Conservation (phyloP, 164 flowering plant genomes). For the Stephania yunnanensis region DNA sequence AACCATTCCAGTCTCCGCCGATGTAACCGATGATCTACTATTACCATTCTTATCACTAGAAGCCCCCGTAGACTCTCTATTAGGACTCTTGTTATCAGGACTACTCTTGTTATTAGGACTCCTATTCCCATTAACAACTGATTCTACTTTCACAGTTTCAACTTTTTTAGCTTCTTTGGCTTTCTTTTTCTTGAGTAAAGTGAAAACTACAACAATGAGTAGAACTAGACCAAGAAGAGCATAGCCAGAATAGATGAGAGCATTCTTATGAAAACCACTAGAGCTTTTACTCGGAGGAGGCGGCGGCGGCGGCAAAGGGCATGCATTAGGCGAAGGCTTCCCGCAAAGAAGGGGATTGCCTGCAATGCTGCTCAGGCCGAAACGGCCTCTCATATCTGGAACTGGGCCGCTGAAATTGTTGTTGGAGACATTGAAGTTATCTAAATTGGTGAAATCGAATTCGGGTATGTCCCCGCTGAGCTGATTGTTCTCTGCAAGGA, state of each 20-base stretch:
- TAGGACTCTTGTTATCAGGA: slow-evolving; percentile 15
- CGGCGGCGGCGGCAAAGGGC: slow-evolving; percentile 18
- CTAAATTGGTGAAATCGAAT: slow-evolving; percentile 38
- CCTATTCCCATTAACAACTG: slow-evolving; percentile 14
- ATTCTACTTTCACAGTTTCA: slow-evolving; percentile 12
- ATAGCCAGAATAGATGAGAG: slow-evolving; percentile 47
- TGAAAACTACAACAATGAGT: slow-evolving; percentile 17
- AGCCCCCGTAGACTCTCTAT: slow-evolving; percentile 15
- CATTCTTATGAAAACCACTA: slow-evolving; percentile 14
- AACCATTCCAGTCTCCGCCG: slow-evolving; percentile 30
- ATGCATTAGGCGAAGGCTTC: slow-evolving; percentile 27
- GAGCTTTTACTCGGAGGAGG: slow-evolving; percentile 13
- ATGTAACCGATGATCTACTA: slow-evolving; percentile 31
- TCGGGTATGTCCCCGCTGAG: slow-evolving; percentile 39
- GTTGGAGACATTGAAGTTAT: slow-evolving; percentile 38
- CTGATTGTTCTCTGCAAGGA: slow-evolving; percentile 42
- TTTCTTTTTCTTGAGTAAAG: slow-evolving; percentile 19
- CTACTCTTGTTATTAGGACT: slow-evolving; percentile 17
- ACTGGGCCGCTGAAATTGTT: slow-evolving; percentile 45
- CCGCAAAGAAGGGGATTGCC: slow-evolving; percentile 55
- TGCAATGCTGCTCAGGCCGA: slow-evolving; percentile 18
- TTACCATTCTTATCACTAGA: slow-evolving; percentile 22
- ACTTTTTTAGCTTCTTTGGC: slow-evolving; percentile 21
- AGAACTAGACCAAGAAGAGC: slow-evolving; percentile 25
- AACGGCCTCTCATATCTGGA: slow-evolving; percentile 27